A percentile compares a stretch with the other conserved stretches of the same genome.
phyloP scores from a whole-genome alignment of 495 filamentous ascomycete species.

The Daldinia concentrica region DNA sequence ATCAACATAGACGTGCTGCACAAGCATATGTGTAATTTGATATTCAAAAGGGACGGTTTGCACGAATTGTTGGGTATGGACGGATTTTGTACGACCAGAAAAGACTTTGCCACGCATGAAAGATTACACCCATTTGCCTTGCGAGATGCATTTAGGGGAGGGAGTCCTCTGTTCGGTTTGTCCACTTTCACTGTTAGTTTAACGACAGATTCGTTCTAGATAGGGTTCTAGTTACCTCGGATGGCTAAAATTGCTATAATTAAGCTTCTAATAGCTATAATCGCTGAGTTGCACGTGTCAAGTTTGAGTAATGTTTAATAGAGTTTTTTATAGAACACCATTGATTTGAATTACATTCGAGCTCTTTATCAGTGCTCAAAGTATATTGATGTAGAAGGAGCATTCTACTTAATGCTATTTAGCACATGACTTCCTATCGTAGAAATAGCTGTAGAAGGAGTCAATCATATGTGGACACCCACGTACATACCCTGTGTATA shows the following conservation, averaged over 20 bases:
- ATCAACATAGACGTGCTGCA: constrained; percentile 53
- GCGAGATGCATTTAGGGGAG: constrained; percentile 21
- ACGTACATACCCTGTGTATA: not conserved
- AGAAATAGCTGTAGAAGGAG: constrained; percentile 8
- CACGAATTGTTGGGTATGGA: constrained; percentile 36
- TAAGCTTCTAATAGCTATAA: not conserved
- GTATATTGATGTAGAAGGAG: too few species aligned
- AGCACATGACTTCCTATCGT: not conserved
- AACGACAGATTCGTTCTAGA: constrained; percentile 7
- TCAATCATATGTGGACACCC: not conserved
- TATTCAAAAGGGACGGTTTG: constrained; percentile 45
- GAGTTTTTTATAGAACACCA: not conserved
- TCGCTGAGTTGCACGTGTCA: not conserved
- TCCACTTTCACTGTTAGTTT: not conserved
- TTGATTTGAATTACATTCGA: not conserved
- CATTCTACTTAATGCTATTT: too few species aligned
- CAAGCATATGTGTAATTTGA: constrained; percentile 55
- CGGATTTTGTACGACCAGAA: constrained; percentile 45
- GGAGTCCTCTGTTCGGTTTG: not conserved
- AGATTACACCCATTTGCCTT: constrained; percentile 33
- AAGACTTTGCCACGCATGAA: constrained; percentile 43
- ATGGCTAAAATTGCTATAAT: constrained; percentile 1
- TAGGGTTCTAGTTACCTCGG: constrained; percentile 6
- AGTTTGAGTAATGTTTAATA: not conserved
- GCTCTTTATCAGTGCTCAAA: not conserved